These are phyloP conservation scores for Antitrichia curtipendula DNA, from an alignment of 225 moss, liverwort and hornwort species.

Conservation along the genomic window DNA sequence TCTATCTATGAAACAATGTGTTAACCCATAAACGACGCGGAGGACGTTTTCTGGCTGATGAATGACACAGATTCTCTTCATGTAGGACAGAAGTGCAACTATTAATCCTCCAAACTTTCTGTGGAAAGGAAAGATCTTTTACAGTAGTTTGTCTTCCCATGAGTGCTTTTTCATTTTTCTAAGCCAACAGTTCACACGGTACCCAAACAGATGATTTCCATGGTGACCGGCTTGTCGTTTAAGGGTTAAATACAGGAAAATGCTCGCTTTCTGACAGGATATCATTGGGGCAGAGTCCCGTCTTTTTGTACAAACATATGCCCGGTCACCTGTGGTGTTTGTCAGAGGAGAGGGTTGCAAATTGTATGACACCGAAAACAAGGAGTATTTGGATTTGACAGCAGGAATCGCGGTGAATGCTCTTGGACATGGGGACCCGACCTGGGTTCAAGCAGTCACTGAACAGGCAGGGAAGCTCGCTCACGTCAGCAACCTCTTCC, in stretches of 20 bases:
- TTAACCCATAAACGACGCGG: too few relatives aligned
- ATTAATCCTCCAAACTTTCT: too few relatives aligned
- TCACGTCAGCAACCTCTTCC: slow-evolving; percentile 83
- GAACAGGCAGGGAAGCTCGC: slow-evolving; percentile 66
- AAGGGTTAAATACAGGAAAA: not conserved
- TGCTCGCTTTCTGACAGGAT: slow-evolving; percentile 12
- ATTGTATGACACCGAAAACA: slow-evolving; percentile 62
- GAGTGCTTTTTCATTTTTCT: too few relatives aligned
- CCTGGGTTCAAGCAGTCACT: slow-evolving; percentile 74
- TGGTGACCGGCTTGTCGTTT: too few relatives aligned
- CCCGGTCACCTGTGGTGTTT: slow-evolving; percentile 74
- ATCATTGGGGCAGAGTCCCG: slow-evolving; percentile 58
- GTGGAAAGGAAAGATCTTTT: too few relatives aligned
- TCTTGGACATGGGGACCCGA: slow-evolving; percentile 64
- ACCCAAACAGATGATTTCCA: too few relatives aligned
- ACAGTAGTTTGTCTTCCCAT: too few relatives aligned
- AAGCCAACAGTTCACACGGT: too few relatives aligned
- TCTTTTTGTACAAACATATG: slow-evolving; percentile 72
- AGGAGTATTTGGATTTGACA: slow-evolving; percentile 86
- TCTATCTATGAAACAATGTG: not conserved
- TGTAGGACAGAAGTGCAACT: too few relatives aligned
- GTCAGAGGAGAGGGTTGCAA: slow-evolving; percentile 67
- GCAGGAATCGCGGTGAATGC: slow-evolving; percentile 93
- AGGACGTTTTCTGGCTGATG: too few relatives aligned
- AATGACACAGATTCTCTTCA: too few relatives aligned